Evolutionary conservation across 1,284 basidiomycete genomes (phyloP), one percentile per base, ranked within the genome.

Genomic region (Tetrapyrgos nigripes): DNA sequence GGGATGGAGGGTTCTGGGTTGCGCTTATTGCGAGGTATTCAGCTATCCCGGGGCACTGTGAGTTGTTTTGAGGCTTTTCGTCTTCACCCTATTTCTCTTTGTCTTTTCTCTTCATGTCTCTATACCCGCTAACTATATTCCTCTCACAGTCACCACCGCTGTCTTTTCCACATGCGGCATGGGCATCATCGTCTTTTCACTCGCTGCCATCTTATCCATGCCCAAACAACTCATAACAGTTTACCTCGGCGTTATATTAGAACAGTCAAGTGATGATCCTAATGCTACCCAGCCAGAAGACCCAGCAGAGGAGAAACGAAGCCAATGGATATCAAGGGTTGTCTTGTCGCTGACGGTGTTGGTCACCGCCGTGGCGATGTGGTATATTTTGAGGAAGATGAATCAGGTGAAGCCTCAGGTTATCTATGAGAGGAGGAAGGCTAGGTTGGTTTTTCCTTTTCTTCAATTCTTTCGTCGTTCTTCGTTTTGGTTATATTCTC

Each of bases 331-430:
- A 63, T 88, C 85, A 58, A 82, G 88, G 59, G 70, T 78, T 19
- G 88, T 93, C 2, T 74, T 92, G 29, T 84, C 68, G 3, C 55
- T 88, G 33, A 92, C 91, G 0, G 71, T 86, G 50, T 43, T 93
- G 24, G 83, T 97, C 62, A 97, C 95, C 0, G 63, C 93, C 48
- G 72, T 78, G 40, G 91, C 94, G 0, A 89, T 92, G 75, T 95
- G 92, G 88, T 97, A 91, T 71, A 91, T 97, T 66, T 86, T 86
- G 66, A 77, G 73, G 53, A 73, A 88, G 73, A 94, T 97, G 87
- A 85, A 89, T 68, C 79, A 84, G 64, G 89, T 86, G 26, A 91
- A 94, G 65, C 85, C 90, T 0, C 70, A 76, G 1, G 86, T 97
- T 8, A 88, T 96, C 68, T 86, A 92, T 57, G 83, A 83, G 37